Evolutionary conservation across 345 rosid species (phyloP).

Genomic region (Gossypium australe): DNA sequence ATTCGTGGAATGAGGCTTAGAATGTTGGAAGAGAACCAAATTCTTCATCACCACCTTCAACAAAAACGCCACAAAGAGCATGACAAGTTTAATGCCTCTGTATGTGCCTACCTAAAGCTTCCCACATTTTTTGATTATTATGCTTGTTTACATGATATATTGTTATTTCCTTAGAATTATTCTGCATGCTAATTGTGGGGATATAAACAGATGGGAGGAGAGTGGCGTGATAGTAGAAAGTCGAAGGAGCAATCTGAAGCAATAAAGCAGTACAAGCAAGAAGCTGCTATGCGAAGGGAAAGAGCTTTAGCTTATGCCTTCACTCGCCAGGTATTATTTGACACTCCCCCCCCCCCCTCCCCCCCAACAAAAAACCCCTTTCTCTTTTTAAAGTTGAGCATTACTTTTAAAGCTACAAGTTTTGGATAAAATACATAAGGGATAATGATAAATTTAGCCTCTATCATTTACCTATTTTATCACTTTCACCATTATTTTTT

Average conservation of each 20-base stretch:
- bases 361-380: no score
- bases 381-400: no score
- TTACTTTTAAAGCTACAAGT: no score
- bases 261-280: slow-evolving; percentile 47
- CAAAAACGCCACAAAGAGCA: slow-evolving; percentile 46
- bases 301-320: slow-evolving; percentile 81
- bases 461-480: no score
- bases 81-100: slow-evolving; percentile 40
- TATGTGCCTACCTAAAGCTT: slow-evolving; percentile 16
- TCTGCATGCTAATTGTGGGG: neutral
- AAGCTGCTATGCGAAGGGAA: slow-evolving; percentile 86
- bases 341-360: neutral
- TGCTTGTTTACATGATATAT: neutral
- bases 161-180: no score
- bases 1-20: slow-evolving; percentile 63
- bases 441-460: no score
- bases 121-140: neutral
- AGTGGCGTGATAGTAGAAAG: slow-evolving; percentile 57
- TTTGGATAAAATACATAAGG: no score
- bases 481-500: no score
- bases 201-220: slow-evolving; percentile 38
- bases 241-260: slow-evolving; percentile 77
- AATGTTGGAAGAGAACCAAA: slow-evolving; percentile 75
- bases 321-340: slow-evolving; percentile 69
- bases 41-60: slow-evolving; percentile 56